A percentile compares a stretch with the other conserved stretches of the same genome.
These are phyloP conservation scores for Talaromyces verruculosus DNA, from an alignment of 2,329 filamentous ascomycete genomes.

Conservation along the genomic window DNA sequence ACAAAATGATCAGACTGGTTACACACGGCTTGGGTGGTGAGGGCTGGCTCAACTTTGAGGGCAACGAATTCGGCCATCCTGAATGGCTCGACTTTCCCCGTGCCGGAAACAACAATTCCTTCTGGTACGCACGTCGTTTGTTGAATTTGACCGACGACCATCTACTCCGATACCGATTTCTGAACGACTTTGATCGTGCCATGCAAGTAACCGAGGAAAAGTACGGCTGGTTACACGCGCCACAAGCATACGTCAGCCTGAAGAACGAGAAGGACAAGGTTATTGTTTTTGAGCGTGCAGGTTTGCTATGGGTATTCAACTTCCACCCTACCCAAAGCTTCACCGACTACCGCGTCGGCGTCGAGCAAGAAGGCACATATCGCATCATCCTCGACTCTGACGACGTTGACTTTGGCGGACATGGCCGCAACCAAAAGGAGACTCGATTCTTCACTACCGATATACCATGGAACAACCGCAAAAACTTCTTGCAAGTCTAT, in stretches of 20 bases:
- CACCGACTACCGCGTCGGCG: slow-evolving; percentile 86
- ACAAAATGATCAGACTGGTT: slow-evolving; percentile 96
- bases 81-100: slow-evolving; percentile 99
- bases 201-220: slow-evolving; percentile 89
- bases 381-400: slow-evolving; percentile 82
- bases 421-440: slow-evolving; percentile 71
- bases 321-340: slow-evolving; percentile 85
- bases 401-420: slow-evolving; percentile 72
- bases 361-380: slow-evolving; percentile 84
- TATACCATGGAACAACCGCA: slow-evolving; percentile 83
- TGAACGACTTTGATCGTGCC: slow-evolving; percentile 88
- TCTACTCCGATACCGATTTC: slow-evolving; percentile 81
- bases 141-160: slow-evolving; percentile 87
- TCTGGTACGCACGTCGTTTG: slow-evolving; percentile 90
- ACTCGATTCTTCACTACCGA: slow-evolving; percentile 91
- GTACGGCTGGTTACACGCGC: slow-evolving; percentile 83
- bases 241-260: slow-evolving; percentile 87
- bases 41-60: slow-evolving; percentile 97
- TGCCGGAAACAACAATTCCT: slow-evolving; percentile 87
- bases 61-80: slow-evolving; percentile 97
- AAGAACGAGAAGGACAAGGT: slow-evolving; percentile 95
- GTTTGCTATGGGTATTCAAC: slow-evolving; percentile 92
- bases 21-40: slow-evolving; percentile 91
- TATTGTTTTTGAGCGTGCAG: slow-evolving; percentile 89
- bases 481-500: slow-evolving; percentile 91